These are phyloP conservation scores for Mycosphaerelloides madeirae DNA, from an alignment of 2,329 filamentous ascomycete species.

Conservation along the genomic window DNA sequence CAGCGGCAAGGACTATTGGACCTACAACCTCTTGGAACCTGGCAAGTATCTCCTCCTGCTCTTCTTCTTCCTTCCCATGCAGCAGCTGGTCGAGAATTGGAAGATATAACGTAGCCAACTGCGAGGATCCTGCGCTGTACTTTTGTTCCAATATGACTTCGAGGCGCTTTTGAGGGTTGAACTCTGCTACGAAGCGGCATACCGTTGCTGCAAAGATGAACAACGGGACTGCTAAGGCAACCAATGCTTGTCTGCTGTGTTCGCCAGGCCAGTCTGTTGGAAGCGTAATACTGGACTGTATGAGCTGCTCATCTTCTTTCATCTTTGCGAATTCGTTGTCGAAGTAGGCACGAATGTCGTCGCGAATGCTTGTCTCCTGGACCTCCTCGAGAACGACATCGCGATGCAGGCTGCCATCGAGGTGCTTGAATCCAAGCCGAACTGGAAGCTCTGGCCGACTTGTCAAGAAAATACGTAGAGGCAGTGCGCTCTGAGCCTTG, in stretches of 20 bases:
- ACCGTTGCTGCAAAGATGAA: constrained; percentile 30
- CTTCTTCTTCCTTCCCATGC: neutral
- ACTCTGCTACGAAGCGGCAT: constrained; percentile 27
- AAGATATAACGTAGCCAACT: neutral
- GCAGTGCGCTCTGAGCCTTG: no score
- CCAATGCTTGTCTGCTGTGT: constrained; percentile 16
- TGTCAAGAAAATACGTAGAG: constrained; percentile 22
- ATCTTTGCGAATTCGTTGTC: no score
- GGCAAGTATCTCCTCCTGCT: constrained; percentile 3
- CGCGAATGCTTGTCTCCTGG: neutral
- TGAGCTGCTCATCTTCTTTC: no score
- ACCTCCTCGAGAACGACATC: constrained; percentile 20
- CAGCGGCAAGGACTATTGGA: constrained; percentile 16
- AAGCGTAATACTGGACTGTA: neutral
- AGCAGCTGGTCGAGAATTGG: constrained; percentile 7
- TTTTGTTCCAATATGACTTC: no score
- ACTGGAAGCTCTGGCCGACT: constrained; percentile 24
- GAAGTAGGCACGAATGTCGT: neutral
- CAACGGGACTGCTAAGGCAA: constrained; percentile 24
- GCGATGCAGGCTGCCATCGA: no score
- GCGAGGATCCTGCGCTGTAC: neutral
- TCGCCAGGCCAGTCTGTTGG: constrained; percentile 22
- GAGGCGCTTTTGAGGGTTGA: neutral
- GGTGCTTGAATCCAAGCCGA: constrained; percentile 16
- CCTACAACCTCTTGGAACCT: constrained; percentile 21